A percentile compares a stretch with the other conserved stretches of the same genome.
Evolutionary conservation across 495 filamentous ascomycete genomes (phyloP).

Genomic region (Trichoderma reesei): DNA sequence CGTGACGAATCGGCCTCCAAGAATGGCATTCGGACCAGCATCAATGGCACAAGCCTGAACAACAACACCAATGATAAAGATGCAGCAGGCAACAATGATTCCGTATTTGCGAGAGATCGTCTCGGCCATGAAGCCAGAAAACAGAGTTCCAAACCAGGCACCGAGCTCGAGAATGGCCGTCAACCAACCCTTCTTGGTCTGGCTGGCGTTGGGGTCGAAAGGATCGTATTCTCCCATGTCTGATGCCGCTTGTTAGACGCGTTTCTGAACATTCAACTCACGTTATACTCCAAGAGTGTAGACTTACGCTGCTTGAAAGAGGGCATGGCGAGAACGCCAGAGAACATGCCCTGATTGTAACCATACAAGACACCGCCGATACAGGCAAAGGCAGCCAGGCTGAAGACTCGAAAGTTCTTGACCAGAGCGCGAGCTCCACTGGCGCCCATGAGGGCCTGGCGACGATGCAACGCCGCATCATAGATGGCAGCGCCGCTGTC

Average conservation of each 20-base stretch:
- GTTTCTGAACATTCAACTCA: neutral
- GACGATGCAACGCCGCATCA: constrained; percentile 54
- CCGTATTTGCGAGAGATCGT: constrained; percentile 63
- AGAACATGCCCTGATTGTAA: constrained; percentile 78
- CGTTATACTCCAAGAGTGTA: neutral
- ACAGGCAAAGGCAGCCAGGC: constrained; percentile 66
- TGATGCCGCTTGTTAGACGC: neutral
- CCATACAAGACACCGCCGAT: constrained; percentile 59
- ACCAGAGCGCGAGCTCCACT: constrained; percentile 55
- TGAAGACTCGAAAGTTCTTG: constrained; percentile 61
- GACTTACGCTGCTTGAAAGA: constrained; percentile 39
- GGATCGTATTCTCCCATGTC: neutral
- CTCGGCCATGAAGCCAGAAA: constrained; percentile 69
- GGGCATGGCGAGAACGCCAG: constrained; percentile 56
- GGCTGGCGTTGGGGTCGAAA: constrained; percentile 42
- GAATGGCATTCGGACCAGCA: constrained; percentile 48
- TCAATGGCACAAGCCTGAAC: constrained; percentile 55
- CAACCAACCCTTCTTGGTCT: constrained; percentile 65
- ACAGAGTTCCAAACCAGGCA: constrained; percentile 69
- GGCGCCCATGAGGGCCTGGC: constrained; percentile 52
- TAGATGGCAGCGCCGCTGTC: constrained; percentile 36
- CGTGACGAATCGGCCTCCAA: constrained; percentile 69
- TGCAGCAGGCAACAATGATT: constrained; percentile 57
- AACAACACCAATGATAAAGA: constrained; percentile 71
- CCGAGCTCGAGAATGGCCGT: constrained; percentile 75